Evolutionary conservation across 2,329 filamentous ascomycete genomes (phyloP).

Genomic region (Paecilomyces niveus): DNA sequence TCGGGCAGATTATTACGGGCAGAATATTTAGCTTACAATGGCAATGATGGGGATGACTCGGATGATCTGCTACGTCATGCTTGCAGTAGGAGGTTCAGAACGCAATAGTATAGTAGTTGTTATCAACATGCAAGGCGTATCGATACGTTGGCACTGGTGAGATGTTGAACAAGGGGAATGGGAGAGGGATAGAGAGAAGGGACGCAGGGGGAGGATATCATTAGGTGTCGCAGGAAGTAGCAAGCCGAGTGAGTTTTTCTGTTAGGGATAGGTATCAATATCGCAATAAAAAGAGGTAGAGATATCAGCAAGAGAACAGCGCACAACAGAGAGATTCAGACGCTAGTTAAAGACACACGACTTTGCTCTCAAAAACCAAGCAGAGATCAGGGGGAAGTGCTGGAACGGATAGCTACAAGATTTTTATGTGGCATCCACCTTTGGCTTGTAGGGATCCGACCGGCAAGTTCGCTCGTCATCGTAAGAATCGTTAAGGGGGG

Average conservation of each 20-base stretch:
- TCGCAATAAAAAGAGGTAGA: neutral
- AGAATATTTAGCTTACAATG: no score
- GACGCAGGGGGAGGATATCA: neutral
- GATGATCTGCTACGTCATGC: neutral
- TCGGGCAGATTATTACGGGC: neutral
- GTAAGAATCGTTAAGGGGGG: neutral
- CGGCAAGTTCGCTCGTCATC: neutral
- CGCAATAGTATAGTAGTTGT: neutral
- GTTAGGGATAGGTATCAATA: neutral
- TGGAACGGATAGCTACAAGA: neutral
- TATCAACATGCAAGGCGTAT: neutral
- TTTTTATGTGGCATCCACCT: neutral
- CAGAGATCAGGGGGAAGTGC: neutral
- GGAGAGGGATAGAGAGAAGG: neutral
- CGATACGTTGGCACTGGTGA: neutral
- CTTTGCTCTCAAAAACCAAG: neutral
- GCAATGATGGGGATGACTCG: neutral
- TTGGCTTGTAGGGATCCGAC: neutral
- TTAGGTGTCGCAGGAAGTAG: neutral
- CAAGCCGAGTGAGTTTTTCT: neutral
- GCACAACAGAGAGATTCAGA: neutral
- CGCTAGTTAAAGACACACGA: neutral
- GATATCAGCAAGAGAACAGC: neutral
- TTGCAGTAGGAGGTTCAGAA: neutral
- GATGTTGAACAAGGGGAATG: neutral